Base-by-base conservation (phyloP, 768 basidiomycete genomes). In the Clitopilus hobsonii region DNA sequence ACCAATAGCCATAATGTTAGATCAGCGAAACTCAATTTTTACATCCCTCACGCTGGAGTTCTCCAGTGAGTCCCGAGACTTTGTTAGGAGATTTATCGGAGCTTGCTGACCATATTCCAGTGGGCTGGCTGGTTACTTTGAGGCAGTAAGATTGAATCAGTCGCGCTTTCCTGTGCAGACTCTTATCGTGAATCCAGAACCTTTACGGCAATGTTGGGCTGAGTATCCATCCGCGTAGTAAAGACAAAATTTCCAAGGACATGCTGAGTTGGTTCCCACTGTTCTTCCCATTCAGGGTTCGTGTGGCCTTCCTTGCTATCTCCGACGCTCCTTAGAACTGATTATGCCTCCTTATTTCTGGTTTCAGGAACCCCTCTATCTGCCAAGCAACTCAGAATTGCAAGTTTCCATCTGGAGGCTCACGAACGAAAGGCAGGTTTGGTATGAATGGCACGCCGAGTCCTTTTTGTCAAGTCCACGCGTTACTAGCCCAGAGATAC, bases 251-350 rank as follows among this genome's bases (percentile, higher is more conserved):
- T 53, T 94, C 93, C 6, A 94, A 91, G 62, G 88, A 98, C 61
- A 99, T 99, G 97, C 77, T 98, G 63, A 98, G 95, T 66, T 99
- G 97, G 97, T 99, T 99, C 73, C 97, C 97, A 0, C 71, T 98
- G 18, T 97, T 93, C 73, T 96, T 99, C 71, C 97, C 97, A 1
- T 84, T 98, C 67, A 89, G 85, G 71, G 94, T 89, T 56, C 26
- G 82, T 68, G 7, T 51, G 30, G n/a, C 56, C 56, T 53, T 20
- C n/a, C n/a, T n/a, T 52, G 11, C 26, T 45, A 28, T 53, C 48
- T 58, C 51, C 23, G 45, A 24, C 11, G 26, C 45, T 54, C 56
- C 38, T 25, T n/a, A n/a, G n/a, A 32, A 22, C 57, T 49, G 60
- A 7, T 14, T 52, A 8, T 5, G 2, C 23, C 13, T n/a, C 49